Conservation (phyloP, 2,329 filamentous ascomycete genomes). For the Cladosporium sp. region DNA sequence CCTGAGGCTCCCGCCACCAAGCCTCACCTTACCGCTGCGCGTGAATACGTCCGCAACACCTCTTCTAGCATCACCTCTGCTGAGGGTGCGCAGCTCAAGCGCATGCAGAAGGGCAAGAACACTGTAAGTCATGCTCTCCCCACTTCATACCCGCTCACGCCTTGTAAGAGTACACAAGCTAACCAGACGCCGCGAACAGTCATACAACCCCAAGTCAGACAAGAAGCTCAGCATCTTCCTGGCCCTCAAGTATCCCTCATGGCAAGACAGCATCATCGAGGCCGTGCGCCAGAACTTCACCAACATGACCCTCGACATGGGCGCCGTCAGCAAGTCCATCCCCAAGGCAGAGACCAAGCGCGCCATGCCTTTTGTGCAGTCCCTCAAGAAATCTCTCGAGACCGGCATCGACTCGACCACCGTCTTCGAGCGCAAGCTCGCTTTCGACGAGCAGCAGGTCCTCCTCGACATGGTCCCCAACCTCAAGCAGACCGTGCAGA, state of each 20-base stretch:
- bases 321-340: slow-evolving; percentile 71
- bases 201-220: slow-evolving; percentile 84
- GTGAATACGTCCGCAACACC: slow-evolving; percentile 73
- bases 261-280: slow-evolving; percentile 89
- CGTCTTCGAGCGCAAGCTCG: slow-evolving; percentile 78
- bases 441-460: slow-evolving; percentile 77
- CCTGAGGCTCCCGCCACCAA: slow-evolving; percentile 64
- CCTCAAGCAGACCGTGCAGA: slow-evolving; percentile 69
- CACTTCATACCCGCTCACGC: too few relatives aligned
- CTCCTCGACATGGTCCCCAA: slow-evolving; percentile 73
- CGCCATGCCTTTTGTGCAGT: slow-evolving; percentile 94
- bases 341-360: slow-evolving; percentile 92
- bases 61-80: slow-evolving; percentile 78
- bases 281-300: slow-evolving; percentile 69
- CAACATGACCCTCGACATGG: slow-evolving; percentile 65
- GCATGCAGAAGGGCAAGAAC: slow-evolving; percentile 87
- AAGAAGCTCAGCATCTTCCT: slow-evolving; percentile 88
- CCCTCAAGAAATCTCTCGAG: slow-evolving; percentile 75
- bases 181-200: too few relatives aligned
- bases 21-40: slow-evolving; percentile 66
- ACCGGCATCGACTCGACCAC: slow-evolving; percentile 52
- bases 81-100: slow-evolving; percentile 78
- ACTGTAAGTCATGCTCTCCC: slow-evolving; percentile 33
- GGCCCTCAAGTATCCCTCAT: slow-evolving; percentile 73
- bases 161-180: too few relatives aligned